Evolutionary conservation across 805 yeast genomes (phyloP), one percentile per base, ranked within the genome.

Genomic region (Zygotorulaspora florentina): DNA sequence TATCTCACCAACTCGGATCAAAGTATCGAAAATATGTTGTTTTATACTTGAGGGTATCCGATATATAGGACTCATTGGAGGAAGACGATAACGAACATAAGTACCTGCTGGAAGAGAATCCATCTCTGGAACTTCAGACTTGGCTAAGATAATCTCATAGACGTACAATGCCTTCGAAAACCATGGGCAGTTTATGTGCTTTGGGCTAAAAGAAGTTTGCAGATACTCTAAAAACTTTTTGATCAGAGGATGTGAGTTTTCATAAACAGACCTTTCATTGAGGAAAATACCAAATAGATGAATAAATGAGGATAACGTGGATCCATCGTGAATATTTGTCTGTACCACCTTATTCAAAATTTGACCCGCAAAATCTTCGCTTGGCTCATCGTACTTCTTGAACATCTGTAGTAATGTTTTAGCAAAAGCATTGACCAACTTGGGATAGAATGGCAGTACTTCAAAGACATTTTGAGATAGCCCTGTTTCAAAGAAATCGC

Each of bases 111-210:
- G 50, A 13, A 72, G 43, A 13, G 59, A 51, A 47, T 73, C 76
- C 6, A 71, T 61, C 1, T 54, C 55, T 0, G 88, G 87, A 3
- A 79, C 65, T 28, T 71, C 72, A 2, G 78, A 68, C 35, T 71
- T 74, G 1, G 81, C 69, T 35, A 85, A 55, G 2, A 81, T 63
- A 29, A 75, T 76, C 45, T 81, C 86, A 38, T 80, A 69, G 3
- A 81, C 72, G 20, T 72, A 62, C 29, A 87, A 59, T 0, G 80
- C 78, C 46, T 76, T 71, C 0, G 83, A 75, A 55, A 80, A 79
- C 83, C 87, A 87, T 12, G 72, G 69, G 23, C 69, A 57, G 48
- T 76, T 72, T 2, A 65, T 65, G 47, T 61, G 57, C 31, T 70
- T 71, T 2, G 71, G 64, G 1, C 53, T 61, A 9, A 79, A 48